Evolutionary conservation across 306 rosid species (phyloP), one percentile per base, ranked within the genome.

Genomic region (Castanea mollissima): DNA sequence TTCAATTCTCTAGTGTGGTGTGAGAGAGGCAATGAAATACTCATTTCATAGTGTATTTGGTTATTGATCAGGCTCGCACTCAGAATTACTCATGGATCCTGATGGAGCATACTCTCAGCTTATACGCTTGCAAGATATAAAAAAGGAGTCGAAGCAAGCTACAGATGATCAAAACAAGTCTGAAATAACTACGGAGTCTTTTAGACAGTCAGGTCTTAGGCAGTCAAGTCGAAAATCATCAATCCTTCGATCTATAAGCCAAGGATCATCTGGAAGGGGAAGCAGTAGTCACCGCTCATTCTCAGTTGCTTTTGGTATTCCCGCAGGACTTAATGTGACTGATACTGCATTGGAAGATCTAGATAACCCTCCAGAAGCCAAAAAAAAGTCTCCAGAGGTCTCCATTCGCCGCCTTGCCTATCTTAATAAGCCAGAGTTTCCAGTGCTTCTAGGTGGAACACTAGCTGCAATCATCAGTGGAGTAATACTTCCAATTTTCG

Each of bases 371-470:
- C 34, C 34, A 15, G 23, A 12, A 70, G 69, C 76, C 68, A 73
- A 58, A 76, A 90, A 79, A 4, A 82, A 76, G 59, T 68, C 35
- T 73, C 90, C 83, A 46, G 60, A 81, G 20, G 89, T 92, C 74
- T 83, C 96, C 4, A 83, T 94, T 14, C 54, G 84, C 65, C 98
- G 97, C 87, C 90, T 94, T 54, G 96, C 90, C 68, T 74, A 88
- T 83, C 92, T 92, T 29, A 94, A 94, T 91, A 94, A 94, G 86
- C 98, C 97, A 27, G 98, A 94, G 91, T 89, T 94, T 63, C 98
- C 91, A 9, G 87, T 84, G 38, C 83, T 94, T 44, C 23, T 94
- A 4, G 8, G 90, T 57, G 97, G 98, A 78, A 78, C 88, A 14
- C 10, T 88, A 13, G 97, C 90, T 55, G 92, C 97, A 57, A 34